These are phyloP conservation scores for Meyerozyma sp. DNA, from an alignment of 1,139 yeast genomes.

Conservation along the genomic window DNA sequence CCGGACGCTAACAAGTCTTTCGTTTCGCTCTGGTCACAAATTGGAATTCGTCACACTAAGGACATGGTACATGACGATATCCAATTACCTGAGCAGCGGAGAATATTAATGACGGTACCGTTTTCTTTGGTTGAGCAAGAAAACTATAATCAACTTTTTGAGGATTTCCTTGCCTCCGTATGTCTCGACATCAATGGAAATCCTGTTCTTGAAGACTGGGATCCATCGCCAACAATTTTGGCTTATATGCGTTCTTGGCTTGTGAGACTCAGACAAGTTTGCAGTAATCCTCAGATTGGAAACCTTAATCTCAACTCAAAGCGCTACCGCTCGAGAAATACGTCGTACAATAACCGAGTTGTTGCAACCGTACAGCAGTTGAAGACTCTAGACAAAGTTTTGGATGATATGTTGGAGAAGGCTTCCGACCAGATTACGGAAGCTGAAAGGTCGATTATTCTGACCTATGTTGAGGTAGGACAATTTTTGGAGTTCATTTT, in stretches of 20 bases:
- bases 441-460: conserved; percentile 44
- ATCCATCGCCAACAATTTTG: conserved; percentile 37
- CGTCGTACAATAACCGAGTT: conserved; percentile 5
- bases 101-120: conserved; percentile 64
- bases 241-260: conserved; percentile 61
- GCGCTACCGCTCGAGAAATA: conserved; percentile 20
- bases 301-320: conserved; percentile 25
- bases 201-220: conserved; percentile 48
- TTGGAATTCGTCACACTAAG: conserved; percentile 78
- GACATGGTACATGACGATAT: conserved; percentile 77
- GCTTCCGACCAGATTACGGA: conserved; percentile 46
- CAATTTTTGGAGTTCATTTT: conserved; percentile 55
- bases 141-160: conserved; percentile 62
- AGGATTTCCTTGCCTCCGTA: conserved; percentile 57
- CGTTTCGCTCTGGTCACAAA: conserved; percentile 35
- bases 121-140: conserved; percentile 81
- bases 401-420: conserved; percentile 54
- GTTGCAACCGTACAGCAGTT: conserved; percentile 26
- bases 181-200: conserved; percentile 56
- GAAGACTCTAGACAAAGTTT: conserved; percentile 64
- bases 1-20: conserved; percentile 34
- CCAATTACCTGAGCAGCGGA: conserved; percentile 67
- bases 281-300: conserved; percentile 79
- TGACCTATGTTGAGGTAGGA: conserved; percentile 48
- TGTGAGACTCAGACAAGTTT: conserved; percentile 62